Evolutionary conservation across 2,329 filamentous ascomycete genomes (phyloP), one percentile per base, ranked within the genome.

Genomic region (Clonostachys solani): DNA sequence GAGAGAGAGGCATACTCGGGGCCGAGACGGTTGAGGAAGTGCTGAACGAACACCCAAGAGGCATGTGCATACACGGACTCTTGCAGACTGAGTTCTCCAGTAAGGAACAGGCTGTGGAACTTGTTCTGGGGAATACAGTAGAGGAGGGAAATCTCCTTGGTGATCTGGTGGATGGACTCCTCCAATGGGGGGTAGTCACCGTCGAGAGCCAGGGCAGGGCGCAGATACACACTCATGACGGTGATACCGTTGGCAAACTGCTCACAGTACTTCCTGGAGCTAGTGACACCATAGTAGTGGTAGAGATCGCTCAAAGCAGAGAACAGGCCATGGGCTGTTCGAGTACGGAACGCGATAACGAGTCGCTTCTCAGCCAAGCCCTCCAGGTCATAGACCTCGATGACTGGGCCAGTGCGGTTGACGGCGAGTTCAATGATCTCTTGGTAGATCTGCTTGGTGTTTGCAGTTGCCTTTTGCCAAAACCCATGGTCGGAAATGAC

Each of bases 161-260:
- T 95, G 73, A 99, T 96, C 71, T 99, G 94, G 70, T 96, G 89
- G 55, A 99, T 96, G 4, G 92, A 94, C 56, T 92, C 87, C 60
- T 96, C 90, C 56, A 97, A 90, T 1, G 91, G 86, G 37, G 92
- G 92, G 63, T 73, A 72, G 48, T 78, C 75, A 40, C 78, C 69
- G 36, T 81, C 71, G 19, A 77, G 66, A 54, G 78, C 79, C 43
- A 75, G 64, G 16, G 87, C 78, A 18, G 89, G 91, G 55, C 87
- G 86, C 50, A 99, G 79, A 69, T 99, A 99, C 52, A 96, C 82
- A 57, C 91, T 96, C 79, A 97, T 95, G 67, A 97, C 87, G 13
- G 90, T 95, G 65, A 96, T 95, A 52, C 94, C 94, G 67, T 99
- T 99, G 61, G 92, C 94, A 77, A 99, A 99, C 71, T 97, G 94